Conservation (phyloP, 108 stramenopile species). For the Skeletonema menzelii region DNA sequence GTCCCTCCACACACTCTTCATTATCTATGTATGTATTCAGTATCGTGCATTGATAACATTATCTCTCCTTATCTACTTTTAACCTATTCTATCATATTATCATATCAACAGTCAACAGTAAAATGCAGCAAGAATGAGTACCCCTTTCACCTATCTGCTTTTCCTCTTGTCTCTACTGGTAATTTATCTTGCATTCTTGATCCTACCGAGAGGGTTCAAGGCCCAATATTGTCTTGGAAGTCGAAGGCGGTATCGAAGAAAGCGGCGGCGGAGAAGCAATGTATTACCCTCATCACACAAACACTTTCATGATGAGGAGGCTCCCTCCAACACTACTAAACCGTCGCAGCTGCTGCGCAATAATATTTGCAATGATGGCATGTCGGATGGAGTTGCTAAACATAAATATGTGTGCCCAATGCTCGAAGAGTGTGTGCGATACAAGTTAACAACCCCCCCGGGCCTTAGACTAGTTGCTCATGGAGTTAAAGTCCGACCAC, state of each 20-base stretch:
- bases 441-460: not conserved
- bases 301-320: not conserved
- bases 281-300: not conserved
- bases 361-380: no score
- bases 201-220: slow-evolving; percentile 26
- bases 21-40: no score
- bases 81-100: no score
- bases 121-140: no score
- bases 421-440: not conserved
- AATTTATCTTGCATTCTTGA: slow-evolving; percentile 16
- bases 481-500: slow-evolving; percentile 24
- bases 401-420: not conserved
- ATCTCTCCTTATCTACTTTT: no score
- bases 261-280: not conserved
- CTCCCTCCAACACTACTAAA: not conserved
- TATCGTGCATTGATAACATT: no score
- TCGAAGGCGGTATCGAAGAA: slow-evolving; percentile 11
- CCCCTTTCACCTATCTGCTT: slow-evolving; percentile 22
- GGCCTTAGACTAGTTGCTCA: slow-evolving; percentile 31
- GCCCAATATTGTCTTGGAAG: slow-evolving; percentile 6
- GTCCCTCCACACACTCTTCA: no score
- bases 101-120: no score
- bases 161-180: slow-evolving; percentile 18
- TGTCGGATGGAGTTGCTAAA: no score
- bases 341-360: no score